Evolutionary conservation across 2,329 filamentous ascomycete species (phyloP), one percentile per base, ranked within the genome.

Genomic region (Colletotrichum sp.): DNA sequence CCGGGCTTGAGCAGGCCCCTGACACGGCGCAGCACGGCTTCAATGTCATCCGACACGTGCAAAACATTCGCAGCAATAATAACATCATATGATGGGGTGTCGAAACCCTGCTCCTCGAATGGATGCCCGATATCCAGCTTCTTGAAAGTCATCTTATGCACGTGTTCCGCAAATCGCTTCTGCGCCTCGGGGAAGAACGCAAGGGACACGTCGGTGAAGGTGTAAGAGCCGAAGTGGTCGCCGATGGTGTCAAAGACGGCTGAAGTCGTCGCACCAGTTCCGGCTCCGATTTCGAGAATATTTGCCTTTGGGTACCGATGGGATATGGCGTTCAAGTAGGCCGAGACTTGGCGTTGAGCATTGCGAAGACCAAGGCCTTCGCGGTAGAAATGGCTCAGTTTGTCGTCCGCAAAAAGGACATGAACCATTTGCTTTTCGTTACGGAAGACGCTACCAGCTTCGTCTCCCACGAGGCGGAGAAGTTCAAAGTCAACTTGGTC

Each of bases 251-350:
- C 67, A 9, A 85, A 44, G 59, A 82, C 70, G 0, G 75, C 64
- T 9, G 71, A 67, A 1, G 84, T 85, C 13, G 82, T 79, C 8
- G 80, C 80, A 5, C 83, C 83, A 1, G 81, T 85, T 8, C 83
- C 84, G 8, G 82, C 82, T 15, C 84, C 84, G 15, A 86, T 79
- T 71, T 86, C 85, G 8, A 86, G 81, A n/a, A 86, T 81, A 5
- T 79, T 78, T 60, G 85, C 78, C 9, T 78, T 78, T 6, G 84
- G 82, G 44, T 82, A 81, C 65, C 82, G 81, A 72, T 84, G 80
- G 7, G 77, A 78, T 18, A 79, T 57, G 6, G 79, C 70, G 9
- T 79, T 70, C 4, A 79, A 24, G 60, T 82, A 82, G 2, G 68
- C 59, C 8, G 68, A 34, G 5, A 65, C 21, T 6, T 71, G 68